Percentiles rank a stretch among this genome's conserved stretches.
Conservation (phyloP, 2,329 filamentous ascomycete genomes). For the Stachybotrys elegans region DNA sequence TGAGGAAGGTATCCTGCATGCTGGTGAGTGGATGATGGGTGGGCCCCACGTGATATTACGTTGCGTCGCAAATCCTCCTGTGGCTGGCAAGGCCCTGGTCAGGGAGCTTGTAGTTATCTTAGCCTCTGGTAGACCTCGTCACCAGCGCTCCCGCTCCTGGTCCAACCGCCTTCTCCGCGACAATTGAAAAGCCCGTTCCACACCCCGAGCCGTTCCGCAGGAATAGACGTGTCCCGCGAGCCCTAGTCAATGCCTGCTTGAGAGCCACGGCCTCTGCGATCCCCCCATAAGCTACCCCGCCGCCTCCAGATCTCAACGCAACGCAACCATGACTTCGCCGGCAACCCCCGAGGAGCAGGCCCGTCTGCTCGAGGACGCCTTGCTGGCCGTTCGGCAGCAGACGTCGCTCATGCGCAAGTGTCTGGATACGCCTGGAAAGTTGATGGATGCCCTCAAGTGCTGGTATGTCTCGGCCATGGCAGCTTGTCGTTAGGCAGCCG, state of each 20-base stretch:
- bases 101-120: slow-evolving; percentile 15
- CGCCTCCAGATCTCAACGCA: too few relatives aligned
- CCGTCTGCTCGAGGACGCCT: slow-evolving; percentile 92
- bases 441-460: slow-evolving; percentile 99
- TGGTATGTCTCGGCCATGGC: slow-evolving; percentile 60
- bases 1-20: too few relatives aligned
- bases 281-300: slow-evolving; percentile 25
- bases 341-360: slow-evolving; percentile 74
- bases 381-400: slow-evolving; percentile 95
- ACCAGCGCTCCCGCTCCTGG: slow-evolving; percentile 20
- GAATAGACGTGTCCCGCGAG: slow-evolving; percentile 13
- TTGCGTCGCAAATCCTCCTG: slow-evolving; percentile 6
- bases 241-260: slow-evolving; percentile 19
- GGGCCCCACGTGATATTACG: slow-evolving; percentile 12
- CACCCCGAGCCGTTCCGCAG: slow-evolving; percentile 8
- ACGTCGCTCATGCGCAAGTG: slow-evolving; percentile 96
- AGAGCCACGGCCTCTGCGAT: slow-evolving; percentile 12
- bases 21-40: too few relatives aligned
- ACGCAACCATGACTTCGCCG: slow-evolving; percentile 43
- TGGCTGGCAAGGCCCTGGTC: slow-evolving; percentile 2
- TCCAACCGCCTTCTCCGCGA: slow-evolving; percentile 17
- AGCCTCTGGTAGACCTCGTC: slow-evolving; percentile 24
- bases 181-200: slow-evolving; percentile 14
- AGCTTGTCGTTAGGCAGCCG: neutral
- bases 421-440: slow-evolving; percentile 92